Evolutionary conservation across 352 stramenopile genomes (phyloP).

Genomic region (Globisporangium iwayamae): DNA sequence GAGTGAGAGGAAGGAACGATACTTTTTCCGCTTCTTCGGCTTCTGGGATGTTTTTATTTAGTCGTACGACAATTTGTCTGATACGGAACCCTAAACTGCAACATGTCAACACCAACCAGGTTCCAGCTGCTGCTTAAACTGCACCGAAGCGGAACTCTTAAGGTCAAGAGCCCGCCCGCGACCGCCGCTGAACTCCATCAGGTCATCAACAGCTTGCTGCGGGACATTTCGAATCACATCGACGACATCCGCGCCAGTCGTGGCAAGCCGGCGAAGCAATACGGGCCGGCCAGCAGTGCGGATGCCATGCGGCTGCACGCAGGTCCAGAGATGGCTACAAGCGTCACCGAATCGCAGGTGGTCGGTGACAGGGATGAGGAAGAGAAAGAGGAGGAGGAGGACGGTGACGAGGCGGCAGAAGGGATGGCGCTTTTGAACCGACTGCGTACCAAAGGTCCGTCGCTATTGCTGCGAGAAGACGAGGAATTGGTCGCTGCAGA

Average conservation of each 20-base stretch:
- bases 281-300: neutral
- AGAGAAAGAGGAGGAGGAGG: constrained; percentile 7
- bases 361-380: neutral
- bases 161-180: constrained; percentile 28
- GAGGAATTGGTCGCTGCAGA: constrained; percentile 1
- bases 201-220: constrained; percentile 27
- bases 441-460: neutral
- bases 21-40: constrained; percentile 1
- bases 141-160: constrained; percentile 29
- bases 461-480: constrained; percentile 3
- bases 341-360: neutral
- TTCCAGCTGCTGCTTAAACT: constrained; percentile 39
- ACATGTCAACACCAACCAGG: constrained; percentile 8
- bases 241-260: constrained; percentile 15
- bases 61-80: neutral
- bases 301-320: constrained; percentile 11
- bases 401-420: constrained; percentile 9
- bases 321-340: neutral
- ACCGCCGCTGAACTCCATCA: constrained; percentile 21
- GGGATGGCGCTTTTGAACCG: constrained; percentile 6
- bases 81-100: neutral
- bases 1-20: constrained; percentile 2
- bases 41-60: constrained; percentile 1
- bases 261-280: constrained; percentile 8
- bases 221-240: constrained; percentile 20